phyloP scores from a whole-genome alignment of 345 rosid species.

The Arabidopsis thaliana region DNA sequence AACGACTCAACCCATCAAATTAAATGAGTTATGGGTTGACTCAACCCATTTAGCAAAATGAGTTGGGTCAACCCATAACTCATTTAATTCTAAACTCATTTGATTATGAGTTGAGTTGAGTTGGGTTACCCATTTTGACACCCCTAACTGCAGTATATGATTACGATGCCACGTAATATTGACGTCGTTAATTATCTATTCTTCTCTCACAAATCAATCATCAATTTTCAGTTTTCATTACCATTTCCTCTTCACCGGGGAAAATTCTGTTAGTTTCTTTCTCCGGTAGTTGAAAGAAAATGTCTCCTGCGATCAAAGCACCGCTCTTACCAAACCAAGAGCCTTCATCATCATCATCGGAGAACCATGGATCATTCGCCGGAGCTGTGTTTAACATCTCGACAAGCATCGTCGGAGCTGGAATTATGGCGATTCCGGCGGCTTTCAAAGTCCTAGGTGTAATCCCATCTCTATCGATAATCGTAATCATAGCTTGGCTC shows the following conservation, averaged over 20 bases:
- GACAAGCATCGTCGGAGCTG: conserved; percentile 84
- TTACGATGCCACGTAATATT: background rate
- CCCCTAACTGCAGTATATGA: background rate
- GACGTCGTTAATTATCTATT: background rate
- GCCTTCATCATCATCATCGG: conserved; percentile 19
- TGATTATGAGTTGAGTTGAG: no score
- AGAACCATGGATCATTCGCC: conserved; percentile 53
- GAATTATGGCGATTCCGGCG: conserved; percentile 93
- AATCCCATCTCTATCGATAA: conserved; percentile 69
- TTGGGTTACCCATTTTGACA: no score
- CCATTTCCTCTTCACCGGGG: conserved; percentile 20
- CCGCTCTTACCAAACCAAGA: conserved; percentile 61
- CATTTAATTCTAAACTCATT: no score
- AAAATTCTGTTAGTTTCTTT: background rate
- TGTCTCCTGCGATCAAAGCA: conserved; percentile 54
- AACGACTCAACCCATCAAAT: no score
- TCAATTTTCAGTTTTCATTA: background rate
- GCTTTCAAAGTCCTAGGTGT: conserved; percentile 82
- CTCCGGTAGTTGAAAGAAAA: conserved; percentile 23
- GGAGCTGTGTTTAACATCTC: conserved; percentile 94
- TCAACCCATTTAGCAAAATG: no score
- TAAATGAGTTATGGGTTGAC: no score
- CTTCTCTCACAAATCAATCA: background rate
- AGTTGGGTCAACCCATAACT: no score
- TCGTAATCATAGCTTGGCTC: conserved; percentile 66